These are phyloP conservation scores for Apiotrichum laibachii DNA, from an alignment of 1,284 basidiomycete genomes.

Conservation along the genomic window DNA sequence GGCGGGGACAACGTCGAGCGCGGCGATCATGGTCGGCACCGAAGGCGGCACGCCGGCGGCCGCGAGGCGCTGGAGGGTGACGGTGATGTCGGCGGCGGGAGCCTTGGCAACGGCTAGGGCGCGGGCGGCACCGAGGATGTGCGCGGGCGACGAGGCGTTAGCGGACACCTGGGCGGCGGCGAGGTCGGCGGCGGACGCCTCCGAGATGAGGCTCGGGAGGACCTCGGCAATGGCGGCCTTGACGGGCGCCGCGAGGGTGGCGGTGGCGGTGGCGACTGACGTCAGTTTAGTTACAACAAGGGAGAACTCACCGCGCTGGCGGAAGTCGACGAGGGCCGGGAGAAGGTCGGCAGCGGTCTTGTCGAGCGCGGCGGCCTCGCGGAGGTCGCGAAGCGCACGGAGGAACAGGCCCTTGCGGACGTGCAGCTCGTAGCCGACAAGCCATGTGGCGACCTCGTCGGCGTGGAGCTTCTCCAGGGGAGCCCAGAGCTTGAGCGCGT, in stretches of 20 bases:
- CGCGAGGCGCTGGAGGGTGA: slow-evolving; percentile 62
- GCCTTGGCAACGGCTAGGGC: slow-evolving; percentile 53
- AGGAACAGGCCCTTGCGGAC: slow-evolving; percentile 74
- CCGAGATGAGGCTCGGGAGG: slow-evolving; percentile 59
- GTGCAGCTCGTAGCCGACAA: slow-evolving; percentile 75
- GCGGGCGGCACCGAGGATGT: slow-evolving; percentile 64
- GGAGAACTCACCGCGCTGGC: slow-evolving; percentile 27
- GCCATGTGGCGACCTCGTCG: slow-evolving; percentile 67
- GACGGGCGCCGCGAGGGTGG: slow-evolving; percentile 46
- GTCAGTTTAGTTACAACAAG: not conserved
- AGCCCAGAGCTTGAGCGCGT: slow-evolving; percentile 69
- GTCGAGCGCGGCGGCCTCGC: slow-evolving; percentile 60
- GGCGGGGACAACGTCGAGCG: slow-evolving; percentile 59
- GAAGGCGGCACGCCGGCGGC: slow-evolving; percentile 63
- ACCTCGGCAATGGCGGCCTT: slow-evolving; percentile 42
- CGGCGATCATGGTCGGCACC: slow-evolving; percentile 58
- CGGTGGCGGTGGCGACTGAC: slow-evolving; percentile 51
- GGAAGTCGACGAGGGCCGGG: slow-evolving; percentile 66
- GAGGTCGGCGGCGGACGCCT: slow-evolving; percentile 55
- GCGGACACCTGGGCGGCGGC: slow-evolving; percentile 66
- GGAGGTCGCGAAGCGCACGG: slow-evolving; percentile 71
- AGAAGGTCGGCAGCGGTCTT: slow-evolving; percentile 67
- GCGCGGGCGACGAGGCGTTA: slow-evolving; percentile 57
- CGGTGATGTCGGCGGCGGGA: slow-evolving; percentile 54
- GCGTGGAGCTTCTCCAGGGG: slow-evolving; percentile 62